These are phyloP conservation scores for Crithidia brevicula DNA, from an alignment of 208 protist genomes.

Conservation along the genomic window DNA sequence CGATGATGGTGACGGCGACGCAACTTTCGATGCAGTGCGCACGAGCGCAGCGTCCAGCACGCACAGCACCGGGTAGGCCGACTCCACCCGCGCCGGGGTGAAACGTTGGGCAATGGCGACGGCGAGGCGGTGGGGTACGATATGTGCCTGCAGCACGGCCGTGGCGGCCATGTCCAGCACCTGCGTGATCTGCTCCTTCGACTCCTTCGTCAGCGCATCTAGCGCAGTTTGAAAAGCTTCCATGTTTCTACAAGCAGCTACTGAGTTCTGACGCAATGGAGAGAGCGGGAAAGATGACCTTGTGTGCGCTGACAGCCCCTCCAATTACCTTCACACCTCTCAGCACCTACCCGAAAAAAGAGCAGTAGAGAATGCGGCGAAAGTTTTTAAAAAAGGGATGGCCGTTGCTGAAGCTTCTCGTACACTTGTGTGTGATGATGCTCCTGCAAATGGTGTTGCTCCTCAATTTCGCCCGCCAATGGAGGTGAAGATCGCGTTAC, in stretches of 20 bases:
- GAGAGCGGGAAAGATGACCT: too few relatives aligned
- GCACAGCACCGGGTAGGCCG: conserved; percentile 73
- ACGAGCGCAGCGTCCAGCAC: conserved; percentile 65
- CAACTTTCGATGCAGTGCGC: conserved; percentile 17
- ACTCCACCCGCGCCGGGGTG: conserved; percentile 42
- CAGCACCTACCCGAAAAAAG: too few relatives aligned
- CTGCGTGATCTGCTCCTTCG: conserved; percentile 67
- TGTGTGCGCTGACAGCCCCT: too few relatives aligned
- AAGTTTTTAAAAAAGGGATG: too few relatives aligned
- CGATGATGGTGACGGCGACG: conserved; percentile 2
- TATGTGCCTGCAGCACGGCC: conserved; percentile 35
- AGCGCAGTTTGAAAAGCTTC: conserved; percentile 54
- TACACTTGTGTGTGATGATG: too few relatives aligned
- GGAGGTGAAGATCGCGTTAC: too few relatives aligned
- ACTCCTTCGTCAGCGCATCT: conserved; percentile 60
- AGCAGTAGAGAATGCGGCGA: too few relatives aligned
- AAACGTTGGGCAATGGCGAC: conserved; percentile 73
- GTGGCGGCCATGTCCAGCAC: conserved; percentile 30
- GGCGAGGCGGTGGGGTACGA: conserved; percentile 55
- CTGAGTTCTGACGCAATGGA: too few relatives aligned
- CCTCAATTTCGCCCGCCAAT: too few relatives aligned
- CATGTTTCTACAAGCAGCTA: conserved; percentile 33
- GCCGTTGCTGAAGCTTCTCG: too few relatives aligned
- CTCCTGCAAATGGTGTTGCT: too few relatives aligned
- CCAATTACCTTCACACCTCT: too few relatives aligned